Percentiles rank a stretch among this genome's conserved stretches.
These are phyloP conservation scores for Prosopis cineraria DNA, from an alignment of 306 rosid species.

Conservation along the genomic window DNA sequence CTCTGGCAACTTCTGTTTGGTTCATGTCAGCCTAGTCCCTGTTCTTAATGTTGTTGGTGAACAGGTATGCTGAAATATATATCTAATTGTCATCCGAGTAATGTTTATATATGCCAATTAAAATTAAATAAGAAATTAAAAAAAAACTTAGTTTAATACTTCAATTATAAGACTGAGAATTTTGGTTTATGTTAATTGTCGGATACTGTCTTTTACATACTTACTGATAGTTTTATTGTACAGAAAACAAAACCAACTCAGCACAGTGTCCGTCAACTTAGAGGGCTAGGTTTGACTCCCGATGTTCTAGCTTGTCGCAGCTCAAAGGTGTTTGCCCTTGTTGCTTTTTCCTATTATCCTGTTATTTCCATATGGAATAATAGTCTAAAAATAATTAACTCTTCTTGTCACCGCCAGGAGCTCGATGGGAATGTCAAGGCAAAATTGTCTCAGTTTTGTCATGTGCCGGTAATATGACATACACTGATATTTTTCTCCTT, in stretches of 20 bases:
- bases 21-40: slow-evolving; percentile 88
- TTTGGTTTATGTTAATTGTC: slow-evolving; percentile 1
- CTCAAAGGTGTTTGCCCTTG: slow-evolving; percentile 56
- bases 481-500: slow-evolving; percentile 26
- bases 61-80: slow-evolving; percentile 50
- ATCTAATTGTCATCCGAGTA: background rate
- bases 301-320: slow-evolving; percentile 84
- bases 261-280: slow-evolving; percentile 79
- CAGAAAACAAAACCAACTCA: slow-evolving; percentile 92
- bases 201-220: background rate
- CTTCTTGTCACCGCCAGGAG: slow-evolving; percentile 50
- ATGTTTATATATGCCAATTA: slow-evolving; percentile 1
- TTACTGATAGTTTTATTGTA: slow-evolving; percentile 29
- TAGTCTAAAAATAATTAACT: slow-evolving; percentile 20
- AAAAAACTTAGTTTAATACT: background rate
- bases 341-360: slow-evolving; percentile 16
- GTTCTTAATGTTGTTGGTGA: slow-evolving; percentile 84
- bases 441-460: slow-evolving; percentile 87
- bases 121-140: background rate
- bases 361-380: slow-evolving; percentile 13
- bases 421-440: slow-evolving; percentile 68
- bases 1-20: slow-evolving; percentile 71
- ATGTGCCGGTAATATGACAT: slow-evolving; percentile 69
- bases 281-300: slow-evolving; percentile 81
- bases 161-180: background rate